A percentile compares a stretch with the other conserved stretches of the same genome.
Conservation (phyloP, 2,329 filamentous ascomycete species). For the Anthostomella pinea region DNA sequence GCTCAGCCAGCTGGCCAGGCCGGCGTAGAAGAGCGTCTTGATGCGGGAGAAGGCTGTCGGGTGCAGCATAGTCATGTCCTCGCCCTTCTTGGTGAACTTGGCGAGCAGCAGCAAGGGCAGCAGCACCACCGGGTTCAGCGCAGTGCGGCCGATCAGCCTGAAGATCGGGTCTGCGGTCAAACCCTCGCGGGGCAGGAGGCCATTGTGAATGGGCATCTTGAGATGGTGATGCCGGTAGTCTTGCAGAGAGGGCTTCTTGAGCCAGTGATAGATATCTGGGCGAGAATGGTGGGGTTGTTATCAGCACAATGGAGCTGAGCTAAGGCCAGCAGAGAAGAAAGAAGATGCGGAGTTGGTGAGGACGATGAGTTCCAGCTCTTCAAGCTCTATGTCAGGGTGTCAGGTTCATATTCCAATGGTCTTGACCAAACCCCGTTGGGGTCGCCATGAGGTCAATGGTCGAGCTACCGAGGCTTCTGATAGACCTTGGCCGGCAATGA, state of each 20-base stretch:
- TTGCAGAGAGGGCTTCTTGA: not conserved
- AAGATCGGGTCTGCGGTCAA: conserved; percentile 60
- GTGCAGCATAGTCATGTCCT: conserved; percentile 51
- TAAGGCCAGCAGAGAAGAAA: no score
- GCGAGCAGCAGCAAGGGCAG: conserved; percentile 62
- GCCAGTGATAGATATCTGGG: not conserved
- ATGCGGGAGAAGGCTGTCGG: conserved; percentile 50
- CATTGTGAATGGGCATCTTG: conserved; percentile 47
- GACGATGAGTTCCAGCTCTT: no score
- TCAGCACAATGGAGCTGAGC: no score
- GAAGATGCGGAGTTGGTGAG: no score
- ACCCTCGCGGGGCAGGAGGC: conserved; percentile 54
- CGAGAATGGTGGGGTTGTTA: no score
- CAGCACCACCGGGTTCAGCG: conserved; percentile 62
- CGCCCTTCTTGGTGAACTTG: conserved; percentile 61
- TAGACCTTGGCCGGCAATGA: no score
- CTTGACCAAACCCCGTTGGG: no score
- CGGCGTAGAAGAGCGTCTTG: conserved; percentile 51
- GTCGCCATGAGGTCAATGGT: no score
- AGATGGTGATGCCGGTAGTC: conserved; percentile 3
- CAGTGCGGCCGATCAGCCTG: conserved; percentile 55
- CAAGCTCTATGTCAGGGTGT: no score
- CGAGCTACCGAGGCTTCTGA: no score
- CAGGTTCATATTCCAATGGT: no score
- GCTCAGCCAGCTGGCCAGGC: conserved; percentile 47